Percentiles rank a stretch among this genome's conserved stretches.
phyloP scores from a whole-genome alignment of 2,329 filamentous ascomycete genomes.

The Immersiporthe knoxdaviesiana region DNA sequence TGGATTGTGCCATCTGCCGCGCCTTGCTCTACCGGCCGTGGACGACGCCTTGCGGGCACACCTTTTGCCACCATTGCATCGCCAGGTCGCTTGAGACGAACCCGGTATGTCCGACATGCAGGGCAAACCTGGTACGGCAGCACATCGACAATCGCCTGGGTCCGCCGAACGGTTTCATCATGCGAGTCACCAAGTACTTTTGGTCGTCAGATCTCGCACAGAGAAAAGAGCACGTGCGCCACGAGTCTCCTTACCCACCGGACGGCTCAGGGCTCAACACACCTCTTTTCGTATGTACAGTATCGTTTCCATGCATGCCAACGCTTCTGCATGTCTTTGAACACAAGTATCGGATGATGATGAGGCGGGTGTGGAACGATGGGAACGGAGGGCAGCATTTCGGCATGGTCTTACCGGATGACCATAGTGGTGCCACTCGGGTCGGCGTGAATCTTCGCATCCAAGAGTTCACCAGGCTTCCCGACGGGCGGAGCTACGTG shows the following conservation, averaged over 20 bases:
- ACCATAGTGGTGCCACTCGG: conserved; percentile 39
- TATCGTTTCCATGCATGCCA: conserved; percentile 81
- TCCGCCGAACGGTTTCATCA: conserved; percentile 65
- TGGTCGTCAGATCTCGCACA: conserved; percentile 68
- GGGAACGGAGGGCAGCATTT: conserved; percentile 76
- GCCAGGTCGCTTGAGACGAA: conserved; percentile 68
- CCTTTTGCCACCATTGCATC: conserved; percentile 82
- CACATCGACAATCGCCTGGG: conserved; percentile 46
- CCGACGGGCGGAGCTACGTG: conserved; percentile 80
- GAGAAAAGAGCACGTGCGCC: conserved; percentile 57
- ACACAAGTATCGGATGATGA: conserved; percentile 89
- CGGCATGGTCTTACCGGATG: conserved; percentile 81
- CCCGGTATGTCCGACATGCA: conserved; percentile 78
- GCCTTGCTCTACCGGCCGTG: conserved; percentile 78
- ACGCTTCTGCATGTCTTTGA: conserved; percentile 93
- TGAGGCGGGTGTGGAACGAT: conserved; percentile 61
- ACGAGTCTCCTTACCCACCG: conserved; percentile 55
- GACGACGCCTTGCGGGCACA: conserved; percentile 87
- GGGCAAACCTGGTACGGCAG: conserved; percentile 61
- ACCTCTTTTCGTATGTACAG: conserved; percentile 79
- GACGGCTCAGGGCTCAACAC: conserved; percentile 62
- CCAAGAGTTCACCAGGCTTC: conserved; percentile 70
- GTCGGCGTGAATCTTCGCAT: conserved; percentile 77
- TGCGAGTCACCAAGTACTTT: conserved; percentile 66
- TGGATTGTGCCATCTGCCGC: conserved; percentile 91